Conservation (phyloP, 148 eudicot genomes). For the Simmondsia chinensis region DNA sequence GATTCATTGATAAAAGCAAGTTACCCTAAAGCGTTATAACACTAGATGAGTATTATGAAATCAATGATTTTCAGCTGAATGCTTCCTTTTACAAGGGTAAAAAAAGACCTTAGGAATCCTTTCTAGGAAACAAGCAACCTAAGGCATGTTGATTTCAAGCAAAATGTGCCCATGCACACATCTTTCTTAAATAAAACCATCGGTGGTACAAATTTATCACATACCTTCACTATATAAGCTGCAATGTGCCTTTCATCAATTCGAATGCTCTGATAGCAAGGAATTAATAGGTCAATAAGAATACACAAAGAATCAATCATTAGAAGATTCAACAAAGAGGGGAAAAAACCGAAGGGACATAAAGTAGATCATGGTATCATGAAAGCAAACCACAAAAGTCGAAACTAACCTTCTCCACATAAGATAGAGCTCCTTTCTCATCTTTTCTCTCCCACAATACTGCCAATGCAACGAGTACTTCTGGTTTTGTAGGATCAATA, state of each 20-base stretch:
- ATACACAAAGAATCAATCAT: slow-evolving; percentile 1
- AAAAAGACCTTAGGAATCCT: no score
- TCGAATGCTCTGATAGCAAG: slow-evolving; percentile 63
- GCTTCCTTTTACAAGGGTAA: no score
- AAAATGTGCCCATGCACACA: background rate
- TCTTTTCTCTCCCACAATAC: slow-evolving; percentile 93
- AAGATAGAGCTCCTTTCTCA: slow-evolving; percentile 77
- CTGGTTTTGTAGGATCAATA: slow-evolving; percentile 80
- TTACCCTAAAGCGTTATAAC: slow-evolving; percentile 53
- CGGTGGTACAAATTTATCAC: background rate
- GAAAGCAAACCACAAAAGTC: slow-evolving; percentile 1
- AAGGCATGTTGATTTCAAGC: background rate
- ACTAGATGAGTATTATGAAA: no score
- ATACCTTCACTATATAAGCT: slow-evolving; percentile 89
- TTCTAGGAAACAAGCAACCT: background rate
- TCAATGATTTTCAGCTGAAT: no score
- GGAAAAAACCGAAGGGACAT: no score
- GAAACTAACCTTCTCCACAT: slow-evolving; percentile 69
- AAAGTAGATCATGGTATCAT: background rate
- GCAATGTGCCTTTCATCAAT: slow-evolving; percentile 92
- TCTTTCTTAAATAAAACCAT: background rate
- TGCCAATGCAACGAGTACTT: slow-evolving; percentile 89
- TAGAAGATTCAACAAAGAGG: background rate
- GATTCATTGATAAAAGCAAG: slow-evolving; percentile 77
- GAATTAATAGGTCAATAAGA: slow-evolving; percentile 5